Conservation (phyloP, 2,329 filamentous ascomycete species). For the Penicillium sp. region DNA sequence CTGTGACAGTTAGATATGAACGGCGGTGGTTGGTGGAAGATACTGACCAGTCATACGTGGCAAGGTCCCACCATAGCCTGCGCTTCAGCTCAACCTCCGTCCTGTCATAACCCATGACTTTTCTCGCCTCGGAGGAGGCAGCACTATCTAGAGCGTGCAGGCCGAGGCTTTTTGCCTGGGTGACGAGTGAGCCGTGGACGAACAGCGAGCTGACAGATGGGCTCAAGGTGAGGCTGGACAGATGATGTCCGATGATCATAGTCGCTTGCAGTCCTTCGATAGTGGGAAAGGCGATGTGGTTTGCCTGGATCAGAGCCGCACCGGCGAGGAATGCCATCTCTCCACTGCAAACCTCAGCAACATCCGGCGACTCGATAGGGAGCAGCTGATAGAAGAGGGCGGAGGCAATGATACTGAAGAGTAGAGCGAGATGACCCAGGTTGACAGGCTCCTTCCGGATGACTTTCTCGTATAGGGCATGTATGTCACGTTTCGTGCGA, state of each 20-base stretch:
- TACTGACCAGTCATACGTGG: slow-evolving; percentile 48
- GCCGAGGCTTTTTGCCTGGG: slow-evolving; percentile 39
- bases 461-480: slow-evolving; percentile 34
- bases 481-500: slow-evolving; percentile 29
- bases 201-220: slow-evolving; percentile 32
- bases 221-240: slow-evolving; percentile 30
- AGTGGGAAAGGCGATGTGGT: slow-evolving; percentile 35
- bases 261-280: slow-evolving; percentile 40
- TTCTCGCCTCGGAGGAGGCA: slow-evolving; percentile 18
- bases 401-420: slow-evolving; percentile 40
- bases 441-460: slow-evolving; percentile 24
- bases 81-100: slow-evolving; percentile 43
- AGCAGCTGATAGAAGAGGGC: slow-evolving; percentile 32
- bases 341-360: slow-evolving; percentile 28
- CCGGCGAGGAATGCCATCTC: slow-evolving; percentile 36
- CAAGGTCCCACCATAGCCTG: slow-evolving; percentile 51
- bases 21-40: not conserved
- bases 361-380: slow-evolving; percentile 18
- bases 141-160: slow-evolving; percentile 43
- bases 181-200: slow-evolving; percentile 26
- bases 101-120: slow-evolving; percentile 19
- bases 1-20: slow-evolving; percentile 25
- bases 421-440: slow-evolving; percentile 34
- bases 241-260: slow-evolving; percentile 34
- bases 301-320: slow-evolving; percentile 36